phyloP scores from a whole-genome alignment of 176 grass and related monocot genomes.

The Lolium rigidum region DNA sequence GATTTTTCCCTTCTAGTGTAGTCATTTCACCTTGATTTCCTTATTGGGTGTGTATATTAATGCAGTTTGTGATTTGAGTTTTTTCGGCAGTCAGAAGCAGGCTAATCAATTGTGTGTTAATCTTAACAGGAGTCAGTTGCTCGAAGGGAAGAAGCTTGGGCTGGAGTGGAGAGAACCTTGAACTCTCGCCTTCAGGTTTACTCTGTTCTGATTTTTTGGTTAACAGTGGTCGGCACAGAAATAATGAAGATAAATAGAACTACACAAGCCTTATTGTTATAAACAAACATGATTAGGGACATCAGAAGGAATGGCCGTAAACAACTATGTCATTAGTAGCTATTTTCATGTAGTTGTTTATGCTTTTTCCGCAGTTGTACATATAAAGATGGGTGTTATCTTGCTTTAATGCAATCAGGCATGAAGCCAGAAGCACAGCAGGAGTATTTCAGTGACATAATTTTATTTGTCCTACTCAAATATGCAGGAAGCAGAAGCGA shows the following conservation, averaged over 20 bases:
- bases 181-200: constrained; percentile 94
- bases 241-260: constrained; percentile 19
- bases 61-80: constrained; percentile 7
- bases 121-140: constrained; percentile 82
- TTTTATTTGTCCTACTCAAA: constrained; percentile 37
- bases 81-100: constrained; percentile 11
- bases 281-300: not conserved
- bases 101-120: constrained; percentile 39
- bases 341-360: not conserved
- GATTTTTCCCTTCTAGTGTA: constrained; percentile 28
- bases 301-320: constrained; percentile 4
- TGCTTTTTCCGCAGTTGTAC: not conserved
- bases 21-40: constrained; percentile 19
- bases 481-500: constrained; percentile 99
- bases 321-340: constrained; percentile 1
- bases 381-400: not conserved
- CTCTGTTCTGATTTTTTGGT: constrained; percentile 43
- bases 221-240: not conserved
- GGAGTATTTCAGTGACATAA: constrained; percentile 11
- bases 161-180: constrained; percentile 88
- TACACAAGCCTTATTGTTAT: constrained; percentile 10
- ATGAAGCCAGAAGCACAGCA: constrained; percentile 24
- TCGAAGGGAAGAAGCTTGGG: constrained; percentile 94
- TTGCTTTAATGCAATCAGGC: constrained; percentile 11
- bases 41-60: not conserved